These are phyloP conservation scores for Tylopilus rubrobrunneus DNA, from an alignment of 768 basidiomycete genomes.

Conservation along the genomic window DNA sequence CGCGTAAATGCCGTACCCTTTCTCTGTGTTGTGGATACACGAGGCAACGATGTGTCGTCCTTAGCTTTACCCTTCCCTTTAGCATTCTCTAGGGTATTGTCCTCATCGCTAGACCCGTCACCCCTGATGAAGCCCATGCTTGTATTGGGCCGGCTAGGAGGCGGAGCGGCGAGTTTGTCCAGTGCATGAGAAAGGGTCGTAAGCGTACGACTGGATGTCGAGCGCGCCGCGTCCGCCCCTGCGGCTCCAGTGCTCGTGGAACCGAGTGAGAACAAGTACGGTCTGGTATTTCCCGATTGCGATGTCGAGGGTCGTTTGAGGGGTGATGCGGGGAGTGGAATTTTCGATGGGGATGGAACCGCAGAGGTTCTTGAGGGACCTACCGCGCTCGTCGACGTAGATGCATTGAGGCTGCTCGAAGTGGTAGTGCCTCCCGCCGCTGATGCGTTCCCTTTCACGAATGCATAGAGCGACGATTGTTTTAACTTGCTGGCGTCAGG, in stretches of 20 bases:
- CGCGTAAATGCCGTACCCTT: conserved; percentile 19
- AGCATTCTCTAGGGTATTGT: neutral
- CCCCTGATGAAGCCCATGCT: conserved; percentile 59
- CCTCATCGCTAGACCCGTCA: conserved; percentile 12
- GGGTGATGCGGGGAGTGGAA: conserved; percentile 24
- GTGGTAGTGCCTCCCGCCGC: no score
- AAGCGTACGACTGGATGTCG: conserved; percentile 39
- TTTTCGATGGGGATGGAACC: conserved; percentile 26
- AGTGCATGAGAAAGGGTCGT: conserved; percentile 64
- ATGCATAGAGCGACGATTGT: conserved; percentile 23
- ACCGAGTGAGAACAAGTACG: conserved; percentile 6
- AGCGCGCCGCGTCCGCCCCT: neutral
- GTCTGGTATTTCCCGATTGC: conserved; percentile 5
- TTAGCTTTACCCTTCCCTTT: conserved; percentile 21
- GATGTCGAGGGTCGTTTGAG: conserved; percentile 11
- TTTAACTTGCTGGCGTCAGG: conserved; percentile 17
- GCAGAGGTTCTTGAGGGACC: conserved; percentile 5
- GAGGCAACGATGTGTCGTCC: conserved; percentile 20
- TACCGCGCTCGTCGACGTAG: conserved; percentile 7
- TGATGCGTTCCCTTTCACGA: conserved; percentile 16
- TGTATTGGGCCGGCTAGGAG: conserved; percentile 63
- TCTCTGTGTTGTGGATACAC: neutral
- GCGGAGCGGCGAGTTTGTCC: conserved; percentile 64
- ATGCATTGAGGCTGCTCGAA: neutral
- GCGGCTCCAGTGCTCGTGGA: neutral